Percentiles rank a stretch among this genome's conserved stretches.
phyloP scores from a whole-genome alignment of 345 rosid genomes.

The Aquilaria sinensis region DNA sequence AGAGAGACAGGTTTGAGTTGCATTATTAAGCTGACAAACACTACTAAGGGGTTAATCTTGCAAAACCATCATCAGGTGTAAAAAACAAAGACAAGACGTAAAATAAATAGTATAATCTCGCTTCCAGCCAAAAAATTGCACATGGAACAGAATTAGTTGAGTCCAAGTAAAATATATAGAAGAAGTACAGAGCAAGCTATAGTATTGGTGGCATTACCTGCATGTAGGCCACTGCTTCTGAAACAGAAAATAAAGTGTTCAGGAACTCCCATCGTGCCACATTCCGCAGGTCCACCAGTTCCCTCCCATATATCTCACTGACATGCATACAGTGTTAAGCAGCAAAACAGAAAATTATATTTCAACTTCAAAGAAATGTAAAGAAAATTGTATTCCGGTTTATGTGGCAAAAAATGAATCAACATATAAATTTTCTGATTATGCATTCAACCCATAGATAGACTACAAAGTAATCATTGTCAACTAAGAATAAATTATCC shows the following conservation, averaged over 20 bases:
- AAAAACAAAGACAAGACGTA: no score
- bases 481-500: not conserved
- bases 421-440: slow-evolving; percentile 10
- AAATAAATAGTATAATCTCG: no score
- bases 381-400: slow-evolving; percentile 25
- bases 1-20: no score
- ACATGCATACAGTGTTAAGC: slow-evolving; percentile 37
- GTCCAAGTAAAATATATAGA: not conserved
- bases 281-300: slow-evolving; percentile 88
- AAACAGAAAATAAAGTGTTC: slow-evolving; percentile 89
- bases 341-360: slow-evolving; percentile 27
- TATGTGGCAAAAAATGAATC: slow-evolving; percentile 16
- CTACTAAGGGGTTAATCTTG: no score
- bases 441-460: slow-evolving; percentile 1
- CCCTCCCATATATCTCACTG: slow-evolving; percentile 96
- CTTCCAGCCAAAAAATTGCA: not conserved
- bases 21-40: no score
- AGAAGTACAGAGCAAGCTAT: no score
- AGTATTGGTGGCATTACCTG: slow-evolving; percentile 41
- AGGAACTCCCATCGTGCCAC: slow-evolving; percentile 90
- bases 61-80: no score
- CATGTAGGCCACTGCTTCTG: slow-evolving; percentile 93
- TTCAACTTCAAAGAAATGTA: slow-evolving; percentile 18
- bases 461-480: not conserved
- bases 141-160: not conserved